Evolutionary conservation across 2,329 filamentous ascomycete genomes (phyloP).

Genomic region (Aureobasidium sp.): DNA sequence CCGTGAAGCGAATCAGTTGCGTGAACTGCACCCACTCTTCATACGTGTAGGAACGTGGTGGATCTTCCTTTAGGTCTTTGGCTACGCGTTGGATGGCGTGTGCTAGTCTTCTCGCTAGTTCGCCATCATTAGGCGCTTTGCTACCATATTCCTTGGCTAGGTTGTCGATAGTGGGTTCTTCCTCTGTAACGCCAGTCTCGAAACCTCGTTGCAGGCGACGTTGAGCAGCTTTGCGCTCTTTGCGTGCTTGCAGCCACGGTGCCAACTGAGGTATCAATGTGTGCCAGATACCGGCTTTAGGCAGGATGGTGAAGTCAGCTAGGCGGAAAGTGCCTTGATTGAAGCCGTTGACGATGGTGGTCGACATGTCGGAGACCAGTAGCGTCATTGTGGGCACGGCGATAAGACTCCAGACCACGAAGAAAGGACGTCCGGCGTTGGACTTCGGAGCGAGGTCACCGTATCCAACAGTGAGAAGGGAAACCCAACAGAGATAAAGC

Average conservation of each 20-base stretch:
- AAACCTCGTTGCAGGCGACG: slow-evolving; percentile 41
- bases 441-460: slow-evolving; percentile 70
- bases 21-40: slow-evolving; percentile 84
- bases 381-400: slow-evolving; percentile 84
- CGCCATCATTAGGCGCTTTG: slow-evolving; percentile 42
- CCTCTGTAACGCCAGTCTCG: slow-evolving; percentile 26
- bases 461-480: slow-evolving; percentile 78
- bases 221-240: slow-evolving; percentile 18
- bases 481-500: slow-evolving; percentile 79
- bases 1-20: slow-evolving; percentile 55
- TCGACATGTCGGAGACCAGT: slow-evolving; percentile 71
- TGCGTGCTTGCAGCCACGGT: slow-evolving; percentile 34
- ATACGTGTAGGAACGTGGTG: slow-evolving; percentile 61
- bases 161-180: slow-evolving; percentile 32
- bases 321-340: slow-evolving; percentile 52
- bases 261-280: slow-evolving; percentile 34
- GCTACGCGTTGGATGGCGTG: slow-evolving; percentile 61
- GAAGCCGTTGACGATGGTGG: slow-evolving; percentile 65
- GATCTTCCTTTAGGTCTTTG: slow-evolving; percentile 49
- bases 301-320: slow-evolving; percentile 58
- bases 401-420: slow-evolving; percentile 85
- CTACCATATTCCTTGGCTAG: slow-evolving; percentile 31
- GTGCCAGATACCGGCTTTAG: slow-evolving; percentile 49
- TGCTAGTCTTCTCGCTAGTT: slow-evolving; percentile 54
- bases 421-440: slow-evolving; percentile 73